Evolutionary conservation across 2,329 filamentous ascomycete species (phyloP).

Genomic region (Diaporthe helianthi): DNA sequence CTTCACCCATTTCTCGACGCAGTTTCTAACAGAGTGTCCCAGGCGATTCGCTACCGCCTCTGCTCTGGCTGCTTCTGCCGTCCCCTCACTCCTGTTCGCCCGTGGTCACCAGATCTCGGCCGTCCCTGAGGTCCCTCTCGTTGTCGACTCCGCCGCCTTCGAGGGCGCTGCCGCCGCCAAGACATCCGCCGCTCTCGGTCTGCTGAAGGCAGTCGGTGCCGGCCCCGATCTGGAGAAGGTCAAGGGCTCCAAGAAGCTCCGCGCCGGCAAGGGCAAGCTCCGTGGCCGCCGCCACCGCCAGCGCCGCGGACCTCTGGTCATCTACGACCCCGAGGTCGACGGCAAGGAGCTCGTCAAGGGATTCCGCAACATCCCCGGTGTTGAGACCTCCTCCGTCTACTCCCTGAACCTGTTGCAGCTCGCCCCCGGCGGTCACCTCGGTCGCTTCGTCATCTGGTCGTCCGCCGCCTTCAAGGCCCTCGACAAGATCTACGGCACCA

Average conservation of each 20-base stretch:
- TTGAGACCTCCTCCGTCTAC: conserved; percentile 94
- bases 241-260: conserved; percentile 94
- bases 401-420: conserved; percentile 98
- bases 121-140: conserved; percentile 95
- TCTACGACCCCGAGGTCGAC: conserved; percentile 96
- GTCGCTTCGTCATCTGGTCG: conserved; percentile 99
- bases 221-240: conserved; percentile 93
- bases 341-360: conserved; percentile 92
- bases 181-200: conserved; percentile 84
- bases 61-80: conserved; percentile 94
- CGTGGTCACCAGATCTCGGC: conserved; percentile 94
- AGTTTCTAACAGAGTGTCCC: conserved; percentile 36
- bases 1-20: conserved; percentile 41
- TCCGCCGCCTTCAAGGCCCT: conserved; percentile 96
- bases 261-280: conserved; percentile 98
- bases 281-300: conserved; percentile 95
- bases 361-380: conserved; percentile 99
- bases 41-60: conserved; percentile 98
- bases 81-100: conserved; percentile 92
- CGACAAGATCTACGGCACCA: conserved; percentile 95
- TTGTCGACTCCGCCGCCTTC: conserved; percentile 91
- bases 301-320: conserved; percentile 95
- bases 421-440: conserved; percentile 97
- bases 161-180: conserved; percentile 80
- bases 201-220: conserved; percentile 91